Percentiles rank a stretch among this genome's conserved stretches.
Evolutionary conservation across 768 basidiomycete species (phyloP).

Genomic region (Suillus fuscotomentosus): DNA sequence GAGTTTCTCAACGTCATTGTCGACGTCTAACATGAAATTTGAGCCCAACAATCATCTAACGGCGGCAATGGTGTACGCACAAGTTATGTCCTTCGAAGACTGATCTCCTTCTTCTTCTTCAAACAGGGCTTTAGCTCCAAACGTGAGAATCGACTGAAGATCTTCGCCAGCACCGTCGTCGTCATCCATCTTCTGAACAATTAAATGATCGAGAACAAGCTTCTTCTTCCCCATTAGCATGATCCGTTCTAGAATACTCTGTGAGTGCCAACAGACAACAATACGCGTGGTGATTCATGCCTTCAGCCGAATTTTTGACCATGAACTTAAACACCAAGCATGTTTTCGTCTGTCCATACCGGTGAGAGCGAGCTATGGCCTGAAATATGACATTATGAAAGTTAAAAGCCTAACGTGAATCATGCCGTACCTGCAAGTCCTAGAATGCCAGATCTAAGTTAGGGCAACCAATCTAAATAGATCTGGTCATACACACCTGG

Average conservation of each 20-base stretch:
- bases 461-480: slow-evolving; percentile 4
- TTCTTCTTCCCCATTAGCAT: slow-evolving; percentile 95
- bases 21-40: slow-evolving; percentile 51
- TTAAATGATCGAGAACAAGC: slow-evolving; percentile 89
- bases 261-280: neutral
- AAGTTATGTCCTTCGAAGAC: slow-evolving; percentile 63
- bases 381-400: slow-evolving; percentile 30
- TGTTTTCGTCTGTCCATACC: slow-evolving; percentile 93
- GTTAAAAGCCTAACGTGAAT: slow-evolving; percentile 1
- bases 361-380: slow-evolving; percentile 93
- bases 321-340: slow-evolving; percentile 95
- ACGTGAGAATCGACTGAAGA: slow-evolving; percentile 85
- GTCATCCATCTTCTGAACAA: slow-evolving; percentile 95
- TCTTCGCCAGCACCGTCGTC: slow-evolving; percentile 73
- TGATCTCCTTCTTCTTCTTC: slow-evolving; percentile 56
- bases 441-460: slow-evolving; percentile 27
- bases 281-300: slow-evolving; percentile 33
- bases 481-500: slow-evolving; percentile 49
- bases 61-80: slow-evolving; percentile 37
- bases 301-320: slow-evolving; percentile 93
- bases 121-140: slow-evolving; percentile 85
- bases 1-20: slow-evolving; percentile 80
- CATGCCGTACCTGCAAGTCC: slow-evolving; percentile 80
- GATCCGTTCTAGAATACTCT: slow-evolving; percentile 69
- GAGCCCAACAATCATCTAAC: neutral